Conservation (phyloP, 2,329 filamentous ascomycete species). For the Podosphaera fusca region DNA sequence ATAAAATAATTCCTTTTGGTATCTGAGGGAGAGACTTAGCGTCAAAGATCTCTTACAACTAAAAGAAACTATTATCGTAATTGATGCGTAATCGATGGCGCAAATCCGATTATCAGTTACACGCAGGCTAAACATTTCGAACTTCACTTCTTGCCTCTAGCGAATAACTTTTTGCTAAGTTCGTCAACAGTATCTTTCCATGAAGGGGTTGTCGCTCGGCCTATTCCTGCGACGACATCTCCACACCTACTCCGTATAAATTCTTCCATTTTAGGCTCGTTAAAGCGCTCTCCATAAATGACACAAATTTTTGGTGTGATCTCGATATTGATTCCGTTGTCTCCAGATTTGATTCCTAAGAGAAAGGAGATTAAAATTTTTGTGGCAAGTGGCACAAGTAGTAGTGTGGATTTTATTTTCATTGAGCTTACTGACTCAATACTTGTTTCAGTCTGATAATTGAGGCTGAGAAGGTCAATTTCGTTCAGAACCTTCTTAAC, state of each 20-base stretch:
- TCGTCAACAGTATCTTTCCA: constrained; percentile 35
- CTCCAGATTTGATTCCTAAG: constrained; percentile 24
- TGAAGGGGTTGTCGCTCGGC: constrained; percentile 18
- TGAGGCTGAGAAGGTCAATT: constrained; percentile 35
- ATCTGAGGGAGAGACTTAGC: too few relatives aligned
- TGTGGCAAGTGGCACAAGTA: constrained; percentile 41
- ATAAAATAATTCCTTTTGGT: too few relatives aligned
- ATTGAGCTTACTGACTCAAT: constrained; percentile 44
- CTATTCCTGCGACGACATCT: constrained; percentile 11
- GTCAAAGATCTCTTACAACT: neutral
- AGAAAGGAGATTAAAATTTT: constrained; percentile 41
- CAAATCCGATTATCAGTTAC: too few relatives aligned
- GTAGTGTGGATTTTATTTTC: constrained; percentile 33
- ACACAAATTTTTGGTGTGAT: constrained; percentile 34
- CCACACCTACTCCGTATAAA: constrained; percentile 36
- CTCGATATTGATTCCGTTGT: constrained; percentile 29
- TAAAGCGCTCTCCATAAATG: constrained; percentile 59
- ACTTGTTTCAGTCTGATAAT: constrained; percentile 38
- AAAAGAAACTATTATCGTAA: neutral
- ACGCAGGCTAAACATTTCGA: too few relatives aligned
- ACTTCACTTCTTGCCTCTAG: constrained; percentile 26
- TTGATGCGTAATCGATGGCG: too few relatives aligned
- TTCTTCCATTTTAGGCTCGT: constrained; percentile 50
- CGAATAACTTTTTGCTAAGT: constrained; percentile 30
- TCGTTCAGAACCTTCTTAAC: constrained; percentile 35